These are phyloP conservation scores for Apiospora phragmitis DNA, from an alignment of 2,329 filamentous ascomycete genomes.

Conservation along the genomic window DNA sequence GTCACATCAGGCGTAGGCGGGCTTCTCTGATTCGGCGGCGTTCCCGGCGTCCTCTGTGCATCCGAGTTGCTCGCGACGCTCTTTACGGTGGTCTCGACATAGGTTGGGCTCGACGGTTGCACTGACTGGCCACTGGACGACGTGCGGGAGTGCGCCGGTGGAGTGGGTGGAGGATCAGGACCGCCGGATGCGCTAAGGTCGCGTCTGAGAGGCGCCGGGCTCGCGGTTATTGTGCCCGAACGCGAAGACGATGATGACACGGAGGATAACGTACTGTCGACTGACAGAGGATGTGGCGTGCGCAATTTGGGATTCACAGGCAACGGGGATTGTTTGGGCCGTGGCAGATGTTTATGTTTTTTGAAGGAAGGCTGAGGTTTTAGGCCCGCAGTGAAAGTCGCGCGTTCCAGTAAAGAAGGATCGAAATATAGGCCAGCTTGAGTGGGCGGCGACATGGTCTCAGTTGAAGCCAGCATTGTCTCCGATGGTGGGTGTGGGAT, in stretches of 20 bases:
- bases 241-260: not conserved
- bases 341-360: constrained; percentile 41
- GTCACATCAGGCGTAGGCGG: constrained; percentile 77
- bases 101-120: constrained; percentile 42
- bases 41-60: constrained; percentile 46
- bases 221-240: not conserved
- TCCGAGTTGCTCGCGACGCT: constrained; percentile 37
- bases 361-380: constrained; percentile 34
- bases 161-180: constrained; percentile 61
- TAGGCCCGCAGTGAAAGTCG: constrained; percentile 23
- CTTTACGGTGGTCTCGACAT: constrained; percentile 38
- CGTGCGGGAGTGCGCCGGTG: constrained; percentile 59
- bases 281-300: constrained; percentile 8
- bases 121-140: constrained; percentile 53
- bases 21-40: constrained; percentile 65
- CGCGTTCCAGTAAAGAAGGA: constrained; percentile 22
- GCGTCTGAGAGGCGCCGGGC: not conserved
- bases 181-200: constrained; percentile 38
- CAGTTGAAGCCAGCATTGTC: constrained; percentile 31
- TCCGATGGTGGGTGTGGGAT: constrained; percentile 25
- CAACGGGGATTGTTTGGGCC: constrained; percentile 28
- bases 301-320: constrained; percentile 9
- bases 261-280: constrained; percentile 10
- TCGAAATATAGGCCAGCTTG: constrained; percentile 31
- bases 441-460: constrained; percentile 28